These are phyloP conservation scores for Polytrichum commune DNA, from an alignment of 225 moss, liverwort and hornwort species.

Conservation along the genomic window DNA sequence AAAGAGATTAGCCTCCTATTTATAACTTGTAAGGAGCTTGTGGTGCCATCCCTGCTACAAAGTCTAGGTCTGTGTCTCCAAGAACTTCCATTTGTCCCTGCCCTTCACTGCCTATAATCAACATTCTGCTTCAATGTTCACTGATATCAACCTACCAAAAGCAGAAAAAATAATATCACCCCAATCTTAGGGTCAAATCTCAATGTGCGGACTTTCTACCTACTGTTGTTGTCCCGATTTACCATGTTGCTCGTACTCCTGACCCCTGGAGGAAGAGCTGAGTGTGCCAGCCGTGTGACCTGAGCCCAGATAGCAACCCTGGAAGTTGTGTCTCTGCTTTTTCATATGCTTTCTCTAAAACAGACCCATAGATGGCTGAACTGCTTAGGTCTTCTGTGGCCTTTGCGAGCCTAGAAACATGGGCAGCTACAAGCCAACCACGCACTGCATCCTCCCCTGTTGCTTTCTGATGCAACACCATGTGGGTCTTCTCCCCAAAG, in stretches of 20 bases:
- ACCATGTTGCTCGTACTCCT: slow-evolving; percentile 85
- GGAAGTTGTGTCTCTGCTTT: slow-evolving; percentile 74
- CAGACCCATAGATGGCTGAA: slow-evolving; percentile 56
- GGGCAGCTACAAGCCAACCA: slow-evolving; percentile 89
- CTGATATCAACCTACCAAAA: no score
- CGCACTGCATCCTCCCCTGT: slow-evolving; percentile 90
- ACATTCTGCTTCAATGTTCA: no score
- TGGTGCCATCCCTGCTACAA: no score
- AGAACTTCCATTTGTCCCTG: no score
- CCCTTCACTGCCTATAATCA: no score
- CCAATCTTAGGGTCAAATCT: slow-evolving; percentile 1
- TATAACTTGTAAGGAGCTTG: no score
- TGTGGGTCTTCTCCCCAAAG: slow-evolving; percentile 85
- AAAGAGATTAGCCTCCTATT: no score
- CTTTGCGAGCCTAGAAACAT: slow-evolving; percentile 61
- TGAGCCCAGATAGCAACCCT: slow-evolving; percentile 66
- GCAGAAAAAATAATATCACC: slow-evolving; percentile 1
- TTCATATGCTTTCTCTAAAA: slow-evolving; percentile 74
- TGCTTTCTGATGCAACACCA: slow-evolving; percentile 91
- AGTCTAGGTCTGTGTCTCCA: no score
- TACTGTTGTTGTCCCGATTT: neutral
- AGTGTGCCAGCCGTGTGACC: slow-evolving; percentile 88
- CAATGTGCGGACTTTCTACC: neutral
- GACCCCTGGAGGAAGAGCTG: slow-evolving; percentile 85
- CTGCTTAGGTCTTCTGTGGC: slow-evolving; percentile 32